Percentiles rank a stretch among this genome's conserved stretches.
Evolutionary conservation across 495 filamentous ascomycete species (phyloP).

Genomic region (Penicillium samsonianum): DNA sequence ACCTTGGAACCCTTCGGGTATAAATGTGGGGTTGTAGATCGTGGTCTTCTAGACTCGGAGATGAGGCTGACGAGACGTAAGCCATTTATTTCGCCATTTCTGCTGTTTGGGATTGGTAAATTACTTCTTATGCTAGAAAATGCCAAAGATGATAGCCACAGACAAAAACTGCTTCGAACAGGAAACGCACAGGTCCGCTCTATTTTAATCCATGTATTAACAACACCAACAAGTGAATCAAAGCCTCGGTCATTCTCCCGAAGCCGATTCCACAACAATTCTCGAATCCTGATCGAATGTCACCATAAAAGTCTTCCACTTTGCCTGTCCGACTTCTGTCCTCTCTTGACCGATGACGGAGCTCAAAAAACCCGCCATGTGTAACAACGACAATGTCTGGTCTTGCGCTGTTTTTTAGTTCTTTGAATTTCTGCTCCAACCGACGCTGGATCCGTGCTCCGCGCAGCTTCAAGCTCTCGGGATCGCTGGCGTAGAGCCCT

Average conservation of each 20-base stretch:
- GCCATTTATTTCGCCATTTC: background rate
- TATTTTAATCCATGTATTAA: too few species aligned
- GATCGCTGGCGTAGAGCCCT: conserved; percentile 7
- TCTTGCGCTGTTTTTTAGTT: conserved; percentile 3
- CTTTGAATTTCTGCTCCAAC: conserved; percentile 9
- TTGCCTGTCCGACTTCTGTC: conserved; percentile 5
- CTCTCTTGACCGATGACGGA: background rate
- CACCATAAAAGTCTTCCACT: conserved; percentile 11
- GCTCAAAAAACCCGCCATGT: conserved; percentile 18
- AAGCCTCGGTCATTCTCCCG: background rate
- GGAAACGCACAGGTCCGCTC: too few species aligned
- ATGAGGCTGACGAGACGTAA: background rate
- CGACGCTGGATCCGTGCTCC: conserved; percentile 10
- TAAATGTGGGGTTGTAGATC: background rate
- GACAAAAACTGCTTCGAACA: too few species aligned
- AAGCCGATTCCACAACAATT: background rate
- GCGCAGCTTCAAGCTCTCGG: conserved; percentile 3
- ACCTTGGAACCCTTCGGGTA: background rate
- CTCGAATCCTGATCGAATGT: conserved; percentile 9
- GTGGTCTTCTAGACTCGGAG: background rate
- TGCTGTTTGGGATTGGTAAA: too few species aligned
- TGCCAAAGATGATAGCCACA: too few species aligned
- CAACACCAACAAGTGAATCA: too few species aligned
- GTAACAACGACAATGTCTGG: conserved; percentile 22
- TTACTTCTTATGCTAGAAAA: too few species aligned